Evolutionary conservation across 331 rosid genomes (phyloP), one percentile per base, ranked within the genome.

Genomic region (Acacia concinna): DNA sequence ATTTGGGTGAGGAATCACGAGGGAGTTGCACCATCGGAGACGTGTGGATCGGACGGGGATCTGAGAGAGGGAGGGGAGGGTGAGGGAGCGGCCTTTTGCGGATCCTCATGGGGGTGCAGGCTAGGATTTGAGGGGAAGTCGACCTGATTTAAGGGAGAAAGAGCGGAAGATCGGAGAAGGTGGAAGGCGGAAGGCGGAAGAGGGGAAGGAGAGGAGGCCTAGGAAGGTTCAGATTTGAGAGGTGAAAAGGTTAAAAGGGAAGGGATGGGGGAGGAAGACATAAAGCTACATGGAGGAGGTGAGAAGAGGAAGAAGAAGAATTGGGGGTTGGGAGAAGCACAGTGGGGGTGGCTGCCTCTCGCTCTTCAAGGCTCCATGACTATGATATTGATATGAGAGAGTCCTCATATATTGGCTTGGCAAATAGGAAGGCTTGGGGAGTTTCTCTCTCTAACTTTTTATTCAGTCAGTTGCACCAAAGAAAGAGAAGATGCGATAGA

Each of bases 391-490:
- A n/a, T n/a, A n/a, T n/a, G 63, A 4, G 63, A 23, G 63, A 23
- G 63, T 71, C 8, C 47, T 12, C 63, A 56, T 49, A 40, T 62
- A 62, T 41, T 30, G 77, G 30, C 60, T 41, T 30, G 77, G 30
- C 60, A 52, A 5, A 20, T 5, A n/a, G 59, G 27, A 35, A 15
- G 2, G 20, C 5, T 51, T 30, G 66, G 65, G 37, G 31, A 38
- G n/a, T 75, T 57, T 68, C 83, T 90, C 83, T 76, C 86, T 86
- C 90, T 75, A 85, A 78, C 90, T 88, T 93, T 89, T 81, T n/a
- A n/a, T n/a, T n/a, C n/a, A 89, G 81, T 84, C 81, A 56, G 98
- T 95, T 95, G 98, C 98, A 95, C 97, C 97, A 86, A 81, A 84
- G 87, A 86, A 88, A 83, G 82, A 25, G 63, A 56, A 56, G 30